phyloP scores from a whole-genome alignment of 208 protist genomes.

The Spongospora subterranea region DNA sequence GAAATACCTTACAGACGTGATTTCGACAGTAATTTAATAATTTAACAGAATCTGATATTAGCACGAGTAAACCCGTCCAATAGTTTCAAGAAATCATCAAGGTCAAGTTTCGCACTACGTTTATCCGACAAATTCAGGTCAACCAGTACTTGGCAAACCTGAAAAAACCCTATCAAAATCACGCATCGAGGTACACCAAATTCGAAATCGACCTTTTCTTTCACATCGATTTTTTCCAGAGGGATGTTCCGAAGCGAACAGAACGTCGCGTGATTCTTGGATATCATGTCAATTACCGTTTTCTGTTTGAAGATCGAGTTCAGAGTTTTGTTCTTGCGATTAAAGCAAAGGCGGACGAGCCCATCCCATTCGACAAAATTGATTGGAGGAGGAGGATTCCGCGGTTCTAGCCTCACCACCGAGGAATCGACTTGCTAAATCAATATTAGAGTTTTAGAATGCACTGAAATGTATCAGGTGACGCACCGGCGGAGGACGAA shows the following conservation, averaged over 20 bases:
- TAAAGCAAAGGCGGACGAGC: constrained; percentile 96
- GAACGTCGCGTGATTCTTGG: constrained; percentile 80
- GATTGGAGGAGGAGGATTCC: constrained; percentile 92
- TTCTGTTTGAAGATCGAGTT: constrained; percentile 93
- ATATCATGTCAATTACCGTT: constrained; percentile 78
- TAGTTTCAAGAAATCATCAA: constrained; percentile 79
- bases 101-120: constrained; percentile 77
- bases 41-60: constrained; percentile 72
- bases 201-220: constrained; percentile 29
- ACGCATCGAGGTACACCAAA: neutral
- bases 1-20: too few species aligned
- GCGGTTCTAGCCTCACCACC: constrained; percentile 97
- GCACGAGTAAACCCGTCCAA: constrained; percentile 69
- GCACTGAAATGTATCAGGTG: too few species aligned
- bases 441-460: too few species aligned
- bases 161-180: neutral
- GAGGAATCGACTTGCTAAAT: constrained; percentile 93
- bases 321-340: constrained; percentile 97
- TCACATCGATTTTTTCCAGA: neutral
- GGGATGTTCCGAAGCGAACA: constrained; percentile 68
- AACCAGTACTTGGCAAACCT: neutral
- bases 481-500: constrained; percentile 89
- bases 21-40: neutral
- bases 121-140: constrained; percentile 71
- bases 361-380: constrained; percentile 99